Base-by-base conservation (phyloP, 768 basidiomycete species). In the Russula lepida region DNA sequence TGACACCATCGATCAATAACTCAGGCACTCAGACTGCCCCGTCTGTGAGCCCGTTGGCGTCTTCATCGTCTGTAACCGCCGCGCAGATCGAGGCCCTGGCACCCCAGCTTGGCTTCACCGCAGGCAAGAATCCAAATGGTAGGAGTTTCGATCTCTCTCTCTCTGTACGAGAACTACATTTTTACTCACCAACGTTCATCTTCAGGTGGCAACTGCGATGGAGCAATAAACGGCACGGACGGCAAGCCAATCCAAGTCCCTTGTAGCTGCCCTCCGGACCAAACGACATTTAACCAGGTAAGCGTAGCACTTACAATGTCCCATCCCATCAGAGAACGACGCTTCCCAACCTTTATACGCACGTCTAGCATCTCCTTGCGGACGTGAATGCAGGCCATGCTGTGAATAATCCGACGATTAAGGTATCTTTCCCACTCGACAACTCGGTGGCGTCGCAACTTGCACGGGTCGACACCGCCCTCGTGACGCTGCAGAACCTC, bases 401-500 rank as follows among this genome's bases (percentile, higher is more conserved):
- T 3, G 78, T 84, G 39, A 84, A 88, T 72, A 88, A 89, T 70
- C 83, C 87, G 11, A 69, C 74, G 1, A 75, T 88, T 44, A 56
- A 69, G 17, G 73, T 88, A 2, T 76, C 79, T 15, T 91, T 86
- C 78, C 88, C 86, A 2, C 79, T 79, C 1, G 85, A 83, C 66
- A 73, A 76, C 64, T 82, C 80, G 6, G 77, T 74, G 58, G 71
- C 70, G 8, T 81, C 82, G 50, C 76, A 82, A 68, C 71, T 79
- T 48, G 75, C 82, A 0, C 82, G 88, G 33, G 74, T 89, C 60
- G 73, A 81, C 50, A 78, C 86, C 28, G 78, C 82, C 6, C 68
- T 83, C 12, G 78, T 86, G 39, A 85, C 88, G 6, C 74, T 89
- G n/a, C 88, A 90, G 74, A 90, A 89, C 70, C 70, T 89, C 44